These are phyloP conservation scores for Hippophae gyantsensis DNA, from an alignment of 306 rosid genomes.

Conservation along the genomic window DNA sequence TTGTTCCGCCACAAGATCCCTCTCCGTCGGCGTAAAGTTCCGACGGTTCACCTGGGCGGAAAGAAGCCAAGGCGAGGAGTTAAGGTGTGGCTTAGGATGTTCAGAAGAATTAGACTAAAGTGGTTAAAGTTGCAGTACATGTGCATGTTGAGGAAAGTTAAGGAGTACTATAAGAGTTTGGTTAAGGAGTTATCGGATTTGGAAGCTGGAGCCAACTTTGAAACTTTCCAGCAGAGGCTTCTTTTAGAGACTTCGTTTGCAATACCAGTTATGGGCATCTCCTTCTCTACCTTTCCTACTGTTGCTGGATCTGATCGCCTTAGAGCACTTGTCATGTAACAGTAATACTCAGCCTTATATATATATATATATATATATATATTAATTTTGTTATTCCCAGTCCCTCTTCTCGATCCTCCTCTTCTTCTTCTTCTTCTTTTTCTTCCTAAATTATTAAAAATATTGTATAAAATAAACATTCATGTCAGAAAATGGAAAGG, in stretches of 20 bases:
- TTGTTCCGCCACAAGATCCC: slow-evolving; percentile 19
- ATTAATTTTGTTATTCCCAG: too few relatives aligned
- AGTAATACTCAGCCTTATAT: neutral
- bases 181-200: slow-evolving; percentile 29
- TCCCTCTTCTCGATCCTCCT: too few relatives aligned
- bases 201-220: slow-evolving; percentile 38
- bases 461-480: too few relatives aligned
- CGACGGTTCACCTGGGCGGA: slow-evolving; percentile 37
- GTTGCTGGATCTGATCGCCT: slow-evolving; percentile 33
- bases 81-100: slow-evolving; percentile 13
- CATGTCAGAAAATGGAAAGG: too few relatives aligned
- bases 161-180: slow-evolving; percentile 28
- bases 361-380: neutral
- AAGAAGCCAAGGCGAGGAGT: slow-evolving; percentile 30
- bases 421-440: too few relatives aligned
- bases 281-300: slow-evolving; percentile 39
- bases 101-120: slow-evolving; percentile 34
- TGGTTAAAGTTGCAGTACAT: slow-evolving; percentile 48
- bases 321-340: slow-evolving; percentile 30
- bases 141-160: slow-evolving; percentile 35
- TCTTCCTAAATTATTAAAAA: too few relatives aligned
- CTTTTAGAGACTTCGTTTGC: slow-evolving; percentile 56
- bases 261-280: slow-evolving; percentile 41
- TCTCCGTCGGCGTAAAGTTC: slow-evolving; percentile 32
- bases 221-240: slow-evolving; percentile 42